Percentiles rank a stretch among this genome's conserved stretches.
phyloP scores from a whole-genome alignment of 23 red algal species.

The Gracilariopsis chorda region DNA sequence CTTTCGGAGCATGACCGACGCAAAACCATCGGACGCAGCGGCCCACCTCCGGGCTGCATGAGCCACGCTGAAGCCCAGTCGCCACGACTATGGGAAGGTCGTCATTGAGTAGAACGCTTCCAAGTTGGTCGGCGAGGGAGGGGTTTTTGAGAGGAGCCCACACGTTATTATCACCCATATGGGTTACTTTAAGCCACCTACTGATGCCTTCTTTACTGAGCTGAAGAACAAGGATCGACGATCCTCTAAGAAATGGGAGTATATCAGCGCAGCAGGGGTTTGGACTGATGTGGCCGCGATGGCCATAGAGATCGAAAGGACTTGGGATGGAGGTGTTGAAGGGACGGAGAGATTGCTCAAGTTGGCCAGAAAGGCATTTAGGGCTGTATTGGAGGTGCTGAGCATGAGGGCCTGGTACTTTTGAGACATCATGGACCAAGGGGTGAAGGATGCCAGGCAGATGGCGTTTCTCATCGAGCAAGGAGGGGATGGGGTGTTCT shows the following conservation, averaged over 20 bases:
- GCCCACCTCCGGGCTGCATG: no score
- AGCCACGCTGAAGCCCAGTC: neutral
- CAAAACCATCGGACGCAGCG: neutral
- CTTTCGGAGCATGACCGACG: neutral
- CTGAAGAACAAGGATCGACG: constrained; percentile 27
- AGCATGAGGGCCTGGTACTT: neutral
- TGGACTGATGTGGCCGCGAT: constrained; percentile 4
- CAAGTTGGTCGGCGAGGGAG: neutral
- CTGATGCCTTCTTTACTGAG: constrained; percentile 16
- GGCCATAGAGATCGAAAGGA: neutral
- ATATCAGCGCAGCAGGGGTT: constrained; percentile 28
- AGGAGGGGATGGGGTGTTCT: neutral
- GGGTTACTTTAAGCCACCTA: neutral
- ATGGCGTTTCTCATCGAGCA: constrained; percentile 26
- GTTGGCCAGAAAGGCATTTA: neutral
- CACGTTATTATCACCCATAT: neutral
- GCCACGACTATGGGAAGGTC: neutral
- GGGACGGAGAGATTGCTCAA: neutral
- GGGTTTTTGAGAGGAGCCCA: neutral
- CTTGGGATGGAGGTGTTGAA: neutral
- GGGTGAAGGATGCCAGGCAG: neutral
- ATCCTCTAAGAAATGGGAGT: constrained; percentile 37
- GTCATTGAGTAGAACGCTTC: neutral
- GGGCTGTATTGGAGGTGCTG: constrained; percentile 7
- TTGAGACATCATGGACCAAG: neutral